phyloP scores from a whole-genome alignment of 225 moss, liverwort and hornwort genomes.

The Antitrichia curtipendula region DNA sequence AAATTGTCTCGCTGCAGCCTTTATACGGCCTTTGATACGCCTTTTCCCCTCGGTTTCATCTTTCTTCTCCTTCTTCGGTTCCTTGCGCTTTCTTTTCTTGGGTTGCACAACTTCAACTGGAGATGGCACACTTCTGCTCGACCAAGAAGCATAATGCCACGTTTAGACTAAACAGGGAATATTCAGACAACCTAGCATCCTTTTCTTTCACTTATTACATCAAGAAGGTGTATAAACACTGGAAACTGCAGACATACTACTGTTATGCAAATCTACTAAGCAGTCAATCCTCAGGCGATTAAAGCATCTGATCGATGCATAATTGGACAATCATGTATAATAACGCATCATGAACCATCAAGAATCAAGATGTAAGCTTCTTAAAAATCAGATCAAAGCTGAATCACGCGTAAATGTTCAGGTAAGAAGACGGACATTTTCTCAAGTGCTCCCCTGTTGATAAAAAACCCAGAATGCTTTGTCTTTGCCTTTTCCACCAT shows the following conservation, averaged over 20 bases:
- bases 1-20: slow-evolving; percentile 73
- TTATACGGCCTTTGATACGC: slow-evolving; percentile 71
- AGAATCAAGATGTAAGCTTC: neutral
- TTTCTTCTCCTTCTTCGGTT: slow-evolving; percentile 53
- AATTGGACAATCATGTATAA: neutral
- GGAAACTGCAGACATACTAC: neutral
- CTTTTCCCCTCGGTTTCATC: slow-evolving; percentile 66
- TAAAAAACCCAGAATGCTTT: slow-evolving; percentile 86
- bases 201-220: neutral
- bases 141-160: neutral
- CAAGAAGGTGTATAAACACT: neutral
- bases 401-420: neutral
- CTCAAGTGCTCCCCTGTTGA: slow-evolving; percentile 89
- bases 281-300: neutral
- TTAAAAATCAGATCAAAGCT: neutral
- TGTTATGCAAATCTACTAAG: neutral
- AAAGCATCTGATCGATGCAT: neutral
- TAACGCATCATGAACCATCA: neutral
- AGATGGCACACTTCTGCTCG: slow-evolving; percentile 54
- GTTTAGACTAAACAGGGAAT: neutral
- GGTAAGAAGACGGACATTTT: slow-evolving; percentile 50
- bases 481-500: slow-evolving; percentile 81
- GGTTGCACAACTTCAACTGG: slow-evolving; percentile 51
- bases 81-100: slow-evolving; percentile 71
- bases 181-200: neutral